Percentiles rank a stretch among this genome's conserved stretches.
phyloP scores from a whole-genome alignment of 129 eudicot species.

The Chrysanthemum lavandulifolium region DNA sequence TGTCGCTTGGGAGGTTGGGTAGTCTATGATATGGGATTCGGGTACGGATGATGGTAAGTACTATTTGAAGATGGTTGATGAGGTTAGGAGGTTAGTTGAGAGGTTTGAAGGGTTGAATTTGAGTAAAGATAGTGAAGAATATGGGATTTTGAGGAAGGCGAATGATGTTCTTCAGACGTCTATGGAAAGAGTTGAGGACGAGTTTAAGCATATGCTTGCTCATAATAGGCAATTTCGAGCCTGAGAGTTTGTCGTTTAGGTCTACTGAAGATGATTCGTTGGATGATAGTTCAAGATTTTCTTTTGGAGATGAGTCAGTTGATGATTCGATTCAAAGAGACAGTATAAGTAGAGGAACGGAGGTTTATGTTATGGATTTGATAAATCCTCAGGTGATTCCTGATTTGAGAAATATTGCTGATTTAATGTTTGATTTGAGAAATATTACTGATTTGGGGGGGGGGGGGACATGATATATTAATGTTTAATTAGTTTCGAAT shows the following conservation, averaged over 20 bases:
- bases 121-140: constrained; percentile 38
- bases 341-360: constrained; percentile 60
- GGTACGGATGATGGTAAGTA: constrained; percentile 60
- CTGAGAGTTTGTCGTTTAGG: constrained; percentile 71
- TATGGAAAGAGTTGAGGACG: constrained; percentile 69
- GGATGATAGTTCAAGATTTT: constrained; percentile 53
- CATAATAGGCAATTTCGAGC: constrained; percentile 81
- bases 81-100: constrained; percentile 46
- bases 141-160: constrained; percentile 44
- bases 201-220: constrained; percentile 69
- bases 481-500: too few relatives aligned
- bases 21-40: constrained; percentile 72
- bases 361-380: constrained; percentile 62
- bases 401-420: constrained; percentile 60
- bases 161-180: constrained; percentile 77
- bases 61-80: constrained; percentile 58
- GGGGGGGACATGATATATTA: too few relatives aligned
- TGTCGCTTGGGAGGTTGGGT: constrained; percentile 61
- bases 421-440: constrained; percentile 67
- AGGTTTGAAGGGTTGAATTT: constrained; percentile 52
- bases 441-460: too few relatives aligned
- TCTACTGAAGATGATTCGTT: constrained; percentile 71
- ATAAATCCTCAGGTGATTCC: constrained; percentile 62
- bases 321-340: constrained; percentile 69
- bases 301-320: constrained; percentile 67